Base-by-base conservation (phyloP, 495 filamentous ascomycete species). In the Aspergillus taichungensis region DNA sequence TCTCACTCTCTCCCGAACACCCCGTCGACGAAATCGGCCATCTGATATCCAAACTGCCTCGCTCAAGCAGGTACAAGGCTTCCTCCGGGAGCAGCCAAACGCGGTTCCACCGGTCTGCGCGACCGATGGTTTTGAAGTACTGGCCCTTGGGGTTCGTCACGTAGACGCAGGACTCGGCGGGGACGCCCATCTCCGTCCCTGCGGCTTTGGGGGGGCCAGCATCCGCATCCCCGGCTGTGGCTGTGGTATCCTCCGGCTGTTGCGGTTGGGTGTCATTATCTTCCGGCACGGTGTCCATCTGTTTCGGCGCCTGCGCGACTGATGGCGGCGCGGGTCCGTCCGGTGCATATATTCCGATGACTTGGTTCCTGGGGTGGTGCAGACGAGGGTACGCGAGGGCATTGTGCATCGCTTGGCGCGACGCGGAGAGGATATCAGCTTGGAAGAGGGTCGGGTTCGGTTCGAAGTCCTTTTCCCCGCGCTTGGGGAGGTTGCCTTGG, bases 391-490 rank as follows among this genome's bases (percentile, higher is more conserved):
- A 80, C 37, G 77, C 73, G 50, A 98, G 76, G 6, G 88, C 90
- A 54, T 87, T 80, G 63, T 91, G 81, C 89, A 98, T 95, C 0
- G 90, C 92, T 44, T 74, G 68, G n/a, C 91, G 80, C 27, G 87
- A 91, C 14, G 84, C 79, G 49, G 80, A 78, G 38, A 98, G 83
- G 18, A 82, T 75, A 41, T 75, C 66, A 50, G 79, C 77, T 64
- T 98, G 92, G 43, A 83, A 78, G 37, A 77, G 69, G 10, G 92
- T 97, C 45, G 84, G 87, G 62, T 97, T 87, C 10, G 85, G 78
- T 64, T 96, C 92, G 62, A 96, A 98, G 69, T 98, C 92, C 62
- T 98, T 98, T 58, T 92, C 86, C 39, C 92, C 92, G 46, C 85
- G 84, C 48, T 79, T 82, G 32, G 86, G 86, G 30, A 90, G 70